A percentile compares a stretch with the other conserved stretches of the same genome.
Conservation (phyloP, 164 flowering plant species). For the Dillenia turbinata region DNA sequence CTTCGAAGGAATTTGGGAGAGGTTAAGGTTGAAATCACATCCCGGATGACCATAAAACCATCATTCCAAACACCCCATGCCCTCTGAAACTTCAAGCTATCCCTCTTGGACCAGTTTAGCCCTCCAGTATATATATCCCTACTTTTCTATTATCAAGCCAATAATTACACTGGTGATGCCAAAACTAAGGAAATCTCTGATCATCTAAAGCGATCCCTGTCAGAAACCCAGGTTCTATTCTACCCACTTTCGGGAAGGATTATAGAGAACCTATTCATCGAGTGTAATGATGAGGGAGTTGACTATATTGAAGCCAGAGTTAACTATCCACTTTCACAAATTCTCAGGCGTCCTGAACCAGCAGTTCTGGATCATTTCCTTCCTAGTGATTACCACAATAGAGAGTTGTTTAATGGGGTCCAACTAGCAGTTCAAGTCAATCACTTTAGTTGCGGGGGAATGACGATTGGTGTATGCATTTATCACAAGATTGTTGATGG, state of each 20-base stretch:
- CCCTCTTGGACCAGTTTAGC: conserved; percentile 40
- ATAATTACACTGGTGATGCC: neutral
- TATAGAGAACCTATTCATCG: conserved; percentile 16
- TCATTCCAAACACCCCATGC: conserved; percentile 37
- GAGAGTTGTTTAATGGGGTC: neutral
- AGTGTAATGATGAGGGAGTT: conserved; percentile 34
- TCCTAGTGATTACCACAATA: conserved; percentile 12
- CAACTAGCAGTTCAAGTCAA: conserved; percentile 37
- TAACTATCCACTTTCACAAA: conserved; percentile 6
- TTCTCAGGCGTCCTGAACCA: conserved; percentile 14
- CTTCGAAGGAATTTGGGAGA: too few relatives aligned
- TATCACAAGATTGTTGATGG: conserved; percentile 46
- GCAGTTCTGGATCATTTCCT: conserved; percentile 19
- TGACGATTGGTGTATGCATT: conserved; percentile 44
- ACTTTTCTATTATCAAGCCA: conserved; percentile 26
- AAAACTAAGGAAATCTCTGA: neutral
- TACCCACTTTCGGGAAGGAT: conserved; percentile 40
- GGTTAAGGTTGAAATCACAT: conserved; percentile 28
- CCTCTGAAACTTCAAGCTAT: conserved; percentile 25
- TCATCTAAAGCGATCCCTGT: conserved; percentile 19
- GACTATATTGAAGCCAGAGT: conserved; percentile 18
- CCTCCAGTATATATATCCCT: conserved; percentile 30
- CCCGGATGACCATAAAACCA: conserved; percentile 29
- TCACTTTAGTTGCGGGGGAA: conserved; percentile 47
- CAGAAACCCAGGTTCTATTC: conserved; percentile 17